Conservation (phyloP, 805 yeast species). For the Candida maris region DNA sequence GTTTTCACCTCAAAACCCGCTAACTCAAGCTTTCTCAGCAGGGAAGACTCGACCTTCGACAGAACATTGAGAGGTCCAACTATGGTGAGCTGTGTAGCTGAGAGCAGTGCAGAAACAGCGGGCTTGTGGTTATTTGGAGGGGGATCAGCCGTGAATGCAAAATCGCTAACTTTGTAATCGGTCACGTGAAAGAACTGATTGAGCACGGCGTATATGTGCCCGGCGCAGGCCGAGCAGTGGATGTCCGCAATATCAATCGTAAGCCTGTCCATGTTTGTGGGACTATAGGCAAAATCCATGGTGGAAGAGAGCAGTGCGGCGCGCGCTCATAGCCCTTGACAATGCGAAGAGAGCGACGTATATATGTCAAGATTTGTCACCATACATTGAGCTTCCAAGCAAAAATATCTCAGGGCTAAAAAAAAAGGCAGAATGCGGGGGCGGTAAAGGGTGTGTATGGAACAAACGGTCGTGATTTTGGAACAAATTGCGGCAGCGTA, state of each 20-base stretch:
- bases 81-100: conserved; percentile 29
- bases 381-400: too few species aligned
- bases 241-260: conserved; percentile 39
- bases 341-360: too few species aligned
- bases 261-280: conserved; percentile 28
- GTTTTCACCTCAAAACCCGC: conserved; percentile 36
- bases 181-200: conserved; percentile 18
- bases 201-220: conserved; percentile 32
- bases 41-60: conserved; percentile 20
- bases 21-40: conserved; percentile 28
- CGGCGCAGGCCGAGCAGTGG: conserved; percentile 54
- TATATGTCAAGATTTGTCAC: too few species aligned
- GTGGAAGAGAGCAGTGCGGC: too few species aligned
- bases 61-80: conserved; percentile 21
- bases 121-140: conserved; percentile 6
- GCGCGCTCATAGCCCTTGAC: too few species aligned
- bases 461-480: too few species aligned
- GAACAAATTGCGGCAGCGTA: too few species aligned
- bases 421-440: too few species aligned
- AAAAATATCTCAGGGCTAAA: too few species aligned
- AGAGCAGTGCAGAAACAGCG: conserved; percentile 19
- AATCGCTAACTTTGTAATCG: conserved; percentile 13
- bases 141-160: conserved; percentile 3
- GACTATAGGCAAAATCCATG: too few species aligned
- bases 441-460: too few species aligned